A percentile compares a stretch with the other conserved stretches of the same genome.
These are phyloP conservation scores for Pseudocercospora fijiensis DNA, from an alignment of 2,329 filamentous ascomycete species.

Conservation along the genomic window DNA sequence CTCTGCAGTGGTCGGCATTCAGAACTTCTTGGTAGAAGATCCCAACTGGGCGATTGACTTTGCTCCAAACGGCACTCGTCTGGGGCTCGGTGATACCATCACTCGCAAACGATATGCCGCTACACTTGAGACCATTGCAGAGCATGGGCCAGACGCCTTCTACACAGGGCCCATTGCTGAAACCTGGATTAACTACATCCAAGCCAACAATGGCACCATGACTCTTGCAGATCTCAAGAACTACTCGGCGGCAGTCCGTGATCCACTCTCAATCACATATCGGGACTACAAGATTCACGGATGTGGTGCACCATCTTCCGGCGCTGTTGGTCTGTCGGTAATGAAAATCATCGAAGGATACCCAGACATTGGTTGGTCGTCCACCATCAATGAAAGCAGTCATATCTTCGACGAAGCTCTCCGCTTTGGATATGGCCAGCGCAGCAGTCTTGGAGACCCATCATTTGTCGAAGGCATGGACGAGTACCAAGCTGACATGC, in stretches of 20 bases:
- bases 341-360: slow-evolving; percentile 85
- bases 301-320: slow-evolving; percentile 73
- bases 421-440: slow-evolving; percentile 77
- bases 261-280: slow-evolving; percentile 55
- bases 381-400: slow-evolving; percentile 64
- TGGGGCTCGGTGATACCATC: slow-evolving; percentile 73
- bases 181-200: slow-evolving; percentile 68
- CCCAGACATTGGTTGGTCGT: slow-evolving; percentile 57
- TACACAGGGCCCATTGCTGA: slow-evolving; percentile 72
- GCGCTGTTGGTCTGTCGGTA: slow-evolving; percentile 70
- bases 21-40: slow-evolving; percentile 71
- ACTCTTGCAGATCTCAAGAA: slow-evolving; percentile 72
- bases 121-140: slow-evolving; percentile 74
- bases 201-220: slow-evolving; percentile 76
- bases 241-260: slow-evolving; percentile 67
- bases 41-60: slow-evolving; percentile 85
- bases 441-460: slow-evolving; percentile 80
- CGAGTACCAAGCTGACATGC: slow-evolving; percentile 65
- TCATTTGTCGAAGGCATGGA: slow-evolving; percentile 65
- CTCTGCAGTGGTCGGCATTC: slow-evolving; percentile 47
- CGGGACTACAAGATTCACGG: slow-evolving; percentile 69
- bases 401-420: slow-evolving; percentile 87
- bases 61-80: slow-evolving; percentile 72
- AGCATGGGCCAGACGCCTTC: slow-evolving; percentile 69
- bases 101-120: slow-evolving; percentile 77